Base-by-base conservation (phyloP, 225 moss, liverwort and hornwort species). In the Polytrichum formosum region DNA sequence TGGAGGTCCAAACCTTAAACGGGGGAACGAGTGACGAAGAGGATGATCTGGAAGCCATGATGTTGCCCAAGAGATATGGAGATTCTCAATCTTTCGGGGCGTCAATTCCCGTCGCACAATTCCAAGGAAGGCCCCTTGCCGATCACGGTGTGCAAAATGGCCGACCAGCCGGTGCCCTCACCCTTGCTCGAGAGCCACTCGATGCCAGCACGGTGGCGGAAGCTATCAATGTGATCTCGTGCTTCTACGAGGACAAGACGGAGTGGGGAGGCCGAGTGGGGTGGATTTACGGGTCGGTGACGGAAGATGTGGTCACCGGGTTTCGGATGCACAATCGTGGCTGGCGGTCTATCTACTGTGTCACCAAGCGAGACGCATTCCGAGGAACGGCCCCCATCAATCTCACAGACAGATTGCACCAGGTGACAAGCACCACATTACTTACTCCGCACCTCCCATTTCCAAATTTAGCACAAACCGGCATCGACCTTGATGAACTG, bases 271-370 rank as follows among this genome's bases (percentile, higher is more conserved):
- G 81, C 5, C 84, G 94, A 35, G 94, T 92, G 20, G 94, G 94
- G 25, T 95, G 94, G 94, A 95, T 95, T 80, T 95, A 95, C 58
- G 94, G 94, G 25, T 95, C 94, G 0, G 94, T 95, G 53, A 95
- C 94, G 4, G 94, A 95, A 75, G 94, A 95, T 68, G 94, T 95
- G 19, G 94, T 95, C 73, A 95, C 94, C 35, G 94, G 94, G 18
- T 95, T 91, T 65, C 87, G 94, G 53, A 95, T 95, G 94, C 94
- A 95, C 55, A 95, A 95, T 68, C 94, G 94, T 54, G 94, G 94
- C n/a, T 95, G 94, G 94, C 87, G 85, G 28, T 95, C 94, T 10
- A 79, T 92, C 54, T 95, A 95, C 73, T 95, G 94, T 67, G 92
- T 92, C 56, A 95, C 94, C 0, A 95, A 95, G 71, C 76, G 89